These are phyloP conservation scores for Porphyrellus cyaneotinctus DNA, from an alignment of 768 basidiomycete genomes.

Conservation along the genomic window DNA sequence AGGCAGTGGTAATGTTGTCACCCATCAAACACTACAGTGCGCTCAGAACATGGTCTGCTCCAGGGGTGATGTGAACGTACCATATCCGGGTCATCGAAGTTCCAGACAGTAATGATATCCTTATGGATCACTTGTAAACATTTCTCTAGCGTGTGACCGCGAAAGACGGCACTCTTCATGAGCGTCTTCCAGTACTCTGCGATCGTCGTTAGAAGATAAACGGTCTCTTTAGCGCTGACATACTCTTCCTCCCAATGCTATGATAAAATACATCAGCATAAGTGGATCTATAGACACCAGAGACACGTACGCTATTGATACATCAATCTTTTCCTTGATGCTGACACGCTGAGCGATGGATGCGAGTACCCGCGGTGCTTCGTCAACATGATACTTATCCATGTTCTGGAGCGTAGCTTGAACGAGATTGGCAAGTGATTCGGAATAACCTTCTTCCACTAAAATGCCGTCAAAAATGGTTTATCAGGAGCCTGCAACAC, in stretches of 20 bases:
- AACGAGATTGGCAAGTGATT: slow-evolving; percentile 4
- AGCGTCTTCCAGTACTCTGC: background rate
- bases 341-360: slow-evolving; percentile 13
- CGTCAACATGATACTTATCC: slow-evolving; percentile 1
- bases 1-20: too few species aligned
- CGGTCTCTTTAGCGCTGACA: background rate
- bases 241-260: slow-evolving; percentile 13
- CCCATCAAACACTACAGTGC: too few species aligned
- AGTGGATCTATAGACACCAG: background rate
- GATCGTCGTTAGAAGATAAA: background rate
- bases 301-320: slow-evolving; percentile 8
- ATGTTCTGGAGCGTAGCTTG: slow-evolving; percentile 2
- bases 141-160: background rate
- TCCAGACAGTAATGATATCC: background rate
- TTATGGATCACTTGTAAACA: background rate
- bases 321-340: slow-evolving; percentile 13
- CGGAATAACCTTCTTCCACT: slow-evolving; percentile 2
- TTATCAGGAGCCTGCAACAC: background rate
- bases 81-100: background rate
- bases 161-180: background rate
- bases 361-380: slow-evolving; percentile 5
- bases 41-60: too few species aligned
- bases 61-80: background rate
- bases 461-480: background rate
- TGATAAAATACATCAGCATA: background rate